A percentile compares a stretch with the other conserved stretches of the same genome.
phyloP scores from a whole-genome alignment of 2,329 filamentous ascomycete genomes.

The Colletotrichum eremochloae region DNA sequence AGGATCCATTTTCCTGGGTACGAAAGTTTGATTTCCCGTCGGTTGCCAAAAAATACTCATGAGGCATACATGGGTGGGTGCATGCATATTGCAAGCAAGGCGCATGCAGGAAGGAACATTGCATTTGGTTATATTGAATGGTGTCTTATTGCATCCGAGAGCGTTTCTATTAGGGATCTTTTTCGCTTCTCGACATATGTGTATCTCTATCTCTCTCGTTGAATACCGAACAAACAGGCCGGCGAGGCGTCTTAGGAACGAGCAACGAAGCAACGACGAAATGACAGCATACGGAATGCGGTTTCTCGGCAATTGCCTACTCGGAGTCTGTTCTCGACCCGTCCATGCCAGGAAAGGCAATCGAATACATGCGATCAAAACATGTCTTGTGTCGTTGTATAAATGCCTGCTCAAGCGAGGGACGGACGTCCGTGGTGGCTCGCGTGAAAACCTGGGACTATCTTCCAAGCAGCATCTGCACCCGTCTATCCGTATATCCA shows the following conservation, averaged over 20 bases:
- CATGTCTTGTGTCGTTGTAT: constrained; percentile 11
- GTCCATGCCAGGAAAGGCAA: neutral
- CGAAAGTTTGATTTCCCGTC: neutral
- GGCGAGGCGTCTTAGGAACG: neutral
- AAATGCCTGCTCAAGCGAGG: constrained; percentile 9
- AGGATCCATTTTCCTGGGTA: neutral
- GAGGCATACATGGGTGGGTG: too few species aligned
- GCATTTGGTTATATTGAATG: constrained; percentile 2
- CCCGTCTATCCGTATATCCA: too few species aligned
- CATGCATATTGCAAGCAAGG: neutral
- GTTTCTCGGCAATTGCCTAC: constrained; percentile 1
- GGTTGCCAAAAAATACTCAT: neutral
- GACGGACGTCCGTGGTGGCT: constrained; percentile 25
- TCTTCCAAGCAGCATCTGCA: neutral
- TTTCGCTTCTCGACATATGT: neutral
- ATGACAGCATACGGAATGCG: neutral
- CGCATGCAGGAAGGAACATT: neutral
- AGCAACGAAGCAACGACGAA: neutral
- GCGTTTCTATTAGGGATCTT: neutral
- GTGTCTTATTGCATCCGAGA: constrained; percentile 3
- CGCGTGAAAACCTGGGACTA: neutral
- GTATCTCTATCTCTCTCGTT: neutral
- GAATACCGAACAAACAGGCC: neutral
- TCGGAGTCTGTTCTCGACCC: neutral
- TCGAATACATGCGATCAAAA: neutral